Conservation (phyloP, 2,329 filamentous ascomycete species). For the Thielaviopsis musarum region DNA sequence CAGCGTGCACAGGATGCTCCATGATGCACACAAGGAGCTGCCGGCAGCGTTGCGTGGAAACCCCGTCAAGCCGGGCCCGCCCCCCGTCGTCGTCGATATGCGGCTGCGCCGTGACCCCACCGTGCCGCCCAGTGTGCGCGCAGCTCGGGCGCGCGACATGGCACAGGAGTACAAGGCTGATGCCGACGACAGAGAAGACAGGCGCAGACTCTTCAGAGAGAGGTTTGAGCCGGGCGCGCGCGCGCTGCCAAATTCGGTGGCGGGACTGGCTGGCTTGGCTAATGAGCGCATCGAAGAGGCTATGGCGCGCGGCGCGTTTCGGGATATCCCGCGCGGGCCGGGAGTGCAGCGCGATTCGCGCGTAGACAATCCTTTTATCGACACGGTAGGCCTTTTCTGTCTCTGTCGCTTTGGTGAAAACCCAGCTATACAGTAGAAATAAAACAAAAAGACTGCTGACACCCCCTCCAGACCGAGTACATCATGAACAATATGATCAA, state of each 20-base stretch:
- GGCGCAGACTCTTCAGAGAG: constrained; percentile 60
- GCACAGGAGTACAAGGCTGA: constrained; percentile 36
- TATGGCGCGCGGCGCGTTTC: constrained; percentile 79
- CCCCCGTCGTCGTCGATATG: constrained; percentile 28
- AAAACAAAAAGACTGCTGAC: background rate
- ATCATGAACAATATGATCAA: constrained; percentile 99
- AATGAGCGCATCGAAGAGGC: constrained; percentile 86
- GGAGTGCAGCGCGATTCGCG: constrained; percentile 67
- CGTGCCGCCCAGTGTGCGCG: constrained; percentile 28
- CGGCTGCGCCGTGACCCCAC: constrained; percentile 26
- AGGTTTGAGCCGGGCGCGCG: constrained; percentile 60
- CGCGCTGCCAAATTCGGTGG: constrained; percentile 56
- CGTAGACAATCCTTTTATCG: constrained; percentile 74
- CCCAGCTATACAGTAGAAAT: too few relatives aligned
- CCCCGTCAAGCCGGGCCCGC: constrained; percentile 26
- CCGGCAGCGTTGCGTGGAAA: constrained; percentile 30
- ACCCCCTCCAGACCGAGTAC: constrained; percentile 51
- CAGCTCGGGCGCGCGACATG: constrained; percentile 38
- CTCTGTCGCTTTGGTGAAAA: too few relatives aligned
- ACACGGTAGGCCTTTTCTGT: constrained; percentile 35
- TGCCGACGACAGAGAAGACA: constrained; percentile 37
- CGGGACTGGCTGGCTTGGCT: constrained; percentile 65
- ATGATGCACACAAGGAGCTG: constrained; percentile 59
- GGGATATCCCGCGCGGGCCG: constrained; percentile 64
- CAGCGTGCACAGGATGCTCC: constrained; percentile 66